Conservation (phyloP, 768 basidiomycete species). For the Collybiopsis luxurians region DNA sequence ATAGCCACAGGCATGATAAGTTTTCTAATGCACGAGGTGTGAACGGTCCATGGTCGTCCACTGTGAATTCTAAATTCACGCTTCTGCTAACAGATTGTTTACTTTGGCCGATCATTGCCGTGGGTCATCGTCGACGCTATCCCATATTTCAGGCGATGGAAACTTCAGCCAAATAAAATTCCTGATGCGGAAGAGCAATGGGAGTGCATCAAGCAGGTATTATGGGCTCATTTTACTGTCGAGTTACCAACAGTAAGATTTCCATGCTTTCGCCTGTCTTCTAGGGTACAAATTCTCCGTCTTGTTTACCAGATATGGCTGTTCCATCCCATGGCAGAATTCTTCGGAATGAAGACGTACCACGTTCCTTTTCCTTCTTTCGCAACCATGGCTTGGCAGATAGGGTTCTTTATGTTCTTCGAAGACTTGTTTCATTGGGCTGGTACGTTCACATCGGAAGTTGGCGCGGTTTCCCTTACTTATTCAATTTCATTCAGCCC, state of each 20-base stretch:
- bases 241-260: constrained; percentile 80
- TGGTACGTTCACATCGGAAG: constrained; percentile 47
- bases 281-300: background rate
- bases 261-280: too few relatives aligned
- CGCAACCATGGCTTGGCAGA: constrained; percentile 68
- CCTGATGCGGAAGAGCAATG: constrained; percentile 84
- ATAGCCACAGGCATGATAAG: constrained; percentile 93
- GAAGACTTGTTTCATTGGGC: constrained; percentile 96
- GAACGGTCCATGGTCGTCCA: constrained; percentile 29
- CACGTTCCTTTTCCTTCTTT: constrained; percentile 87
- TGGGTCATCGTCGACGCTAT: constrained; percentile 96
- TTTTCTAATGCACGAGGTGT: constrained; percentile 93
- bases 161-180: constrained; percentile 84
- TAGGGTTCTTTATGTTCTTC: constrained; percentile 89
- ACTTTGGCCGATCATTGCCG: constrained; percentile 93
- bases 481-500: too few relatives aligned
- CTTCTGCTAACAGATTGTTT: constrained; percentile 64
- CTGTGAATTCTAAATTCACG: constrained; percentile 2
- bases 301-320: constrained; percentile 67
- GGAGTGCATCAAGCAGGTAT: constrained; percentile 92
- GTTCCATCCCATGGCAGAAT: constrained; percentile 88
- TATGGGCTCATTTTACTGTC: constrained; percentile 93
- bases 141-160: constrained; percentile 93
- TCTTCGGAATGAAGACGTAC: constrained; percentile 87
- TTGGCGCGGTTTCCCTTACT: too few relatives aligned